Conservation (phyloP, 2,329 filamentous ascomycete species). For the Calonectria naviculata region DNA sequence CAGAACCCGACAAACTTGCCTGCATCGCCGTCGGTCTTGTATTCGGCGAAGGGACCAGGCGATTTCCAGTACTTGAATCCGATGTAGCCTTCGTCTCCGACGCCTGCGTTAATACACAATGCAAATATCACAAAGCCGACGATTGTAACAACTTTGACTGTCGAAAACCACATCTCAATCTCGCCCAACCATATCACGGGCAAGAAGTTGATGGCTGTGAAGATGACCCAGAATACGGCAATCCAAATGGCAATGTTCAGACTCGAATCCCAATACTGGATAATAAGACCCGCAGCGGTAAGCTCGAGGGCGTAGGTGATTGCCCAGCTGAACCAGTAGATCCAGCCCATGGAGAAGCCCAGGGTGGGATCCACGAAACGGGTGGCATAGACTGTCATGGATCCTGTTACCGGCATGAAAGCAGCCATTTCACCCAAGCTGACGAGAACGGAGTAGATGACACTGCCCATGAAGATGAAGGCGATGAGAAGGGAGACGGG, state of each 20-base stretch:
- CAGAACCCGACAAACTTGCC: conserved; percentile 15
- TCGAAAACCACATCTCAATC: conserved; percentile 60
- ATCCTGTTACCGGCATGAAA: conserved; percentile 69
- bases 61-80: conserved; percentile 55
- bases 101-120: conserved; percentile 58
- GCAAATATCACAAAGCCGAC: conserved; percentile 59
- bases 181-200: conserved; percentile 61
- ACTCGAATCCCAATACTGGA: conserved; percentile 34
- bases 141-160: conserved; percentile 60
- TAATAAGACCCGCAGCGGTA: conserved; percentile 33
- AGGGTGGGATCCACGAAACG: conserved; percentile 60
- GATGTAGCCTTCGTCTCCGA: conserved; percentile 54
- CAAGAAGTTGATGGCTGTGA: conserved; percentile 31
- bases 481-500: conserved; percentile 9
- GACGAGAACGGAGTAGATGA: conserved; percentile 10
- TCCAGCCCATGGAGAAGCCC: conserved; percentile 39
- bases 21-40: not conserved
- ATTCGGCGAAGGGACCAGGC: conserved; percentile 21
- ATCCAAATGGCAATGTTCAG: conserved; percentile 17
- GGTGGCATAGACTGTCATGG: conserved; percentile 60
- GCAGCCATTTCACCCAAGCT: conserved; percentile 69
- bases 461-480: conserved; percentile 12
- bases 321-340: conserved; percentile 17
- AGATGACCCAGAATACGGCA: conserved; percentile 2
- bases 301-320: conserved; percentile 32